Conservation (phyloP, 2,329 filamentous ascomycete species). For the Coniochaeta sp. region DNA sequence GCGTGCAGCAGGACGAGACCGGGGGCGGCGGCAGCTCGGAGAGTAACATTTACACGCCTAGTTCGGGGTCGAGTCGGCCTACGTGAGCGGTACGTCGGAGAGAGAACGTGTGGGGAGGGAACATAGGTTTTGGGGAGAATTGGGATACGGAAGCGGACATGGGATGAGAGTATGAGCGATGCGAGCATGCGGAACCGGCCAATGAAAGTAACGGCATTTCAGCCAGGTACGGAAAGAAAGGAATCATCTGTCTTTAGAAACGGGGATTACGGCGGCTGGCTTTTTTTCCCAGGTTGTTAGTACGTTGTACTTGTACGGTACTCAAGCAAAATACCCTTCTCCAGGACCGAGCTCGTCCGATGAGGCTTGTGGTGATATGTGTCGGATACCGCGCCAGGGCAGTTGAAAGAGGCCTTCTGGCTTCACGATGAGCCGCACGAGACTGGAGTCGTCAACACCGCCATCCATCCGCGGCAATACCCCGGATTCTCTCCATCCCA, state of each 20-base stretch:
- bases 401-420: too few species aligned
- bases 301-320: not conserved
- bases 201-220: not conserved
- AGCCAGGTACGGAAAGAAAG: not conserved
- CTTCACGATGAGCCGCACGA: too few species aligned
- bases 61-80: not conserved
- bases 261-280: not conserved
- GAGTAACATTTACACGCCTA: constrained; percentile 1
- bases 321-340: not conserved
- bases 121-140: too few species aligned
- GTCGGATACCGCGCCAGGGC: too few species aligned
- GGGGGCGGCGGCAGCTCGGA: constrained; percentile 4
- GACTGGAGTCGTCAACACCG: too few species aligned
- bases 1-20: constrained; percentile 9
- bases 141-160: too few species aligned
- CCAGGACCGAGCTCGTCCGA: too few species aligned
- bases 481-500: too few species aligned
- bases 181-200: not conserved
- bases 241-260: not conserved
- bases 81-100: not conserved
- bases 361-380: too few species aligned
- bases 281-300: not conserved
- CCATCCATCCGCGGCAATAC: too few species aligned
- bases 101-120: too few species aligned
- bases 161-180: not conserved